Base-by-base conservation (phyloP, 2,329 filamentous ascomycete species). In the Neophaeococcomyces aloes region DNA sequence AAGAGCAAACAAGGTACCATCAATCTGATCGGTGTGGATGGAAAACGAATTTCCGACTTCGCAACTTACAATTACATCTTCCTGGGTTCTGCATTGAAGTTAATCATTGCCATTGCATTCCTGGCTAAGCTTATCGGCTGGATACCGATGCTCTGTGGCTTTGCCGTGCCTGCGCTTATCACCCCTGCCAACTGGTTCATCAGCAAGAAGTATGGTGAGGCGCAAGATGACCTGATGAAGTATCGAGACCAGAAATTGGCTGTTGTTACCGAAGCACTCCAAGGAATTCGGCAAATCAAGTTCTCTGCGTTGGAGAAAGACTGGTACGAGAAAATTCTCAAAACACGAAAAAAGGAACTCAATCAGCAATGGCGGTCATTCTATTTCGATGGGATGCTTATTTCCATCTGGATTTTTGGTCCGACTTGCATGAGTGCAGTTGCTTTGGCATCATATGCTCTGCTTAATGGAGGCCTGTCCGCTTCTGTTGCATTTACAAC, bases 271-370 rank as follows among this genome's bases (percentile, higher is more conserved):
- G 84, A 91, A 60, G 82, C 81, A 0, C 65, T 91, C 1, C 75
- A 83, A 53, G 84, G 84, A 6, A 88, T 89, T 50, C 76, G 83
- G 1, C 85, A 91, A 60, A 86, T 91, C 64, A 91, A 91, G 56
- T 87, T 89, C 53, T 83, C 83, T 0, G 84, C 84, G 1, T 63
- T 86, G 2, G 85, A 89, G 59, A 64, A 68, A 15, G 76, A 83
- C 53, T 89, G 85, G 84, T 77, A 86, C 58, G 68, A 71, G 13
- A 82, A 79, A 48, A 83, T 91, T 57, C 62, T 71, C 48, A 61
- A 72, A 48, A 75, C 79, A 6, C 71, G 85, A 55, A 73, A 79
- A 33, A 74, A 71, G 36, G 85, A 89, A 58, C 69, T 89, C 7
- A 61, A 64, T 4, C 76, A 75, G 17, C 71, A 85, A 29, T 84